Percentiles rank a stretch among this genome's conserved stretches.
phyloP scores from a whole-genome alignment of 805 yeast species.

The Phaffomyces thermotolerans region DNA sequence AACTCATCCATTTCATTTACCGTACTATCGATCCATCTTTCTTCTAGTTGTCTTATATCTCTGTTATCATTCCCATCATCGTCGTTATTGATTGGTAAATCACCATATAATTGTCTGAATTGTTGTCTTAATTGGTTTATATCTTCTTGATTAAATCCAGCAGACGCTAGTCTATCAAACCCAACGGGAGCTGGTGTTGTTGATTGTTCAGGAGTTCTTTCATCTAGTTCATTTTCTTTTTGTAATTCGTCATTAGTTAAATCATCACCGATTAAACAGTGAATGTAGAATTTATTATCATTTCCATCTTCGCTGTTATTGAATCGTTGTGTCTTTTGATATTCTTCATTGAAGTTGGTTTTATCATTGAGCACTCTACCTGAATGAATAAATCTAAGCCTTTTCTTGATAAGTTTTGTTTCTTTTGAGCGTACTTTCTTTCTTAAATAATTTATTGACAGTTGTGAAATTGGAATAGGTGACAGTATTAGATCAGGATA shows the following conservation, averaged over 20 bases:
- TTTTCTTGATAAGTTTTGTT: conserved; percentile 26
- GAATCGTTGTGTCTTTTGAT: conserved; percentile 26
- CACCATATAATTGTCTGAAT: conserved; percentile 63
- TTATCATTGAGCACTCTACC: conserved; percentile 58
- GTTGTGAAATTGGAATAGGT: conserved; percentile 24
- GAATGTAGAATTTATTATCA: conserved; percentile 48
- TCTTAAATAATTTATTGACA: conserved; percentile 35
- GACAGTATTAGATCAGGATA: conserved; percentile 36
- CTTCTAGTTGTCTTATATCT: conserved; percentile 65
- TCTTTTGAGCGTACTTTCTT: conserved; percentile 32
- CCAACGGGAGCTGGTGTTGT: conserved; percentile 72
- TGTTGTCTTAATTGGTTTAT: conserved; percentile 65
- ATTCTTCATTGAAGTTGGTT: conserved; percentile 47
- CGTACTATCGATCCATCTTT: conserved; percentile 81
- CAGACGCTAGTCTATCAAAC: conserved; percentile 73
- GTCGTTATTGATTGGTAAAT: conserved; percentile 21
- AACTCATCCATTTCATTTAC: conserved; percentile 43
- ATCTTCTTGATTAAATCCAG: conserved; percentile 80
- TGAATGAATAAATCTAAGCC: conserved; percentile 60
- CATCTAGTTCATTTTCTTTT: conserved; percentile 54
- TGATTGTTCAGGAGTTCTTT: conserved; percentile 38
- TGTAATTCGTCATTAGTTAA: conserved; percentile 47
- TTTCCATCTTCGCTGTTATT: conserved; percentile 10
- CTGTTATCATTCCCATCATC: conserved; percentile 30
- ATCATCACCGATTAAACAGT: conserved; percentile 71